Conservation (phyloP, 78 protist genomes). For the Cavenderia fasciculata region DNA sequence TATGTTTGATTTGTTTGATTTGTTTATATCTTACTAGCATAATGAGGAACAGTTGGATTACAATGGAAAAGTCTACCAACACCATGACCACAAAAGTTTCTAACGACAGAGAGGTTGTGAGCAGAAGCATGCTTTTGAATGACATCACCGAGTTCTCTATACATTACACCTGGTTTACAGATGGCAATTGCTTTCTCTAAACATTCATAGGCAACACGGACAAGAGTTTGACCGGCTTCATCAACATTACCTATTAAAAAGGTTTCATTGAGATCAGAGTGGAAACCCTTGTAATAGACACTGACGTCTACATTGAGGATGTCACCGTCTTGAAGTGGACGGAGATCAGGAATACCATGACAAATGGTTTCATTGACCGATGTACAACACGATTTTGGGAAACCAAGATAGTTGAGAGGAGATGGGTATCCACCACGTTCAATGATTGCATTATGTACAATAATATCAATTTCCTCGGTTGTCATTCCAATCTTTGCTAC, state of each 20-base stretch:
- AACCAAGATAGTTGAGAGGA: slow-evolving; percentile 94
- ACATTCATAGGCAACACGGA: slow-evolving; percentile 75
- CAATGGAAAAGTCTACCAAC: slow-evolving; percentile 92
- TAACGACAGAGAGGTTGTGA: slow-evolving; percentile 77
- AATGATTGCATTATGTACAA: slow-evolving; percentile 89
- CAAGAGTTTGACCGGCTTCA: slow-evolving; percentile 71
- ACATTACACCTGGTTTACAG: slow-evolving; percentile 81
- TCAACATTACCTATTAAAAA: slow-evolving; percentile 90
- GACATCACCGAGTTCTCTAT: slow-evolving; percentile 90
- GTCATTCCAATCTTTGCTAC: slow-evolving; percentile 90
- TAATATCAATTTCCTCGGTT: slow-evolving; percentile 91
- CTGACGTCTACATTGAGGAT: slow-evolving; percentile 97
- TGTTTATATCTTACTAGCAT: slow-evolving; percentile 42
- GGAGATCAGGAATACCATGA: slow-evolving; percentile 98
- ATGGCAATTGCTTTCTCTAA: slow-evolving; percentile 38
- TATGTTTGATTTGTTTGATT: slow-evolving; percentile 30
- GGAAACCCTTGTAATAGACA: slow-evolving; percentile 92
- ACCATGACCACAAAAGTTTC: slow-evolving; percentile 97
- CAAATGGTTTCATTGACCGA: slow-evolving; percentile 96
- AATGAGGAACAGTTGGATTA: slow-evolving; percentile 93
- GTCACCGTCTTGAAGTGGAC: slow-evolving; percentile 91
- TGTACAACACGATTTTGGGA: slow-evolving; percentile 96
- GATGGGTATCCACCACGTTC: slow-evolving; percentile 95
- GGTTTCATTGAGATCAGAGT: slow-evolving; percentile 96
- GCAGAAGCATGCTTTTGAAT: slow-evolving; percentile 85